phyloP scores from a whole-genome alignment of 176 grass and related monocot species.

The Phoenix roebelenii region DNA sequence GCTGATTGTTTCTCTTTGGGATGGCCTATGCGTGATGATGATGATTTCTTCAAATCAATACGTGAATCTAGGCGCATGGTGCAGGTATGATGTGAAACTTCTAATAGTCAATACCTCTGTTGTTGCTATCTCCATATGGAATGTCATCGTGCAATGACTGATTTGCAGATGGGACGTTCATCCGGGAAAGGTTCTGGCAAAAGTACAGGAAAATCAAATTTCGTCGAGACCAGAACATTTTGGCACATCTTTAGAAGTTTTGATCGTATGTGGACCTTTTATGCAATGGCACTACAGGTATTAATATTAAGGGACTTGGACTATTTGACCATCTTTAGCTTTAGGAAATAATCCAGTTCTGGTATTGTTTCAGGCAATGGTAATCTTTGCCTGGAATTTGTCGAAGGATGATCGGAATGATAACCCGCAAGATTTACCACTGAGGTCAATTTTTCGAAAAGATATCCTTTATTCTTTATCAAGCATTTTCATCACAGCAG shows the following conservation, averaged over 20 bases:
- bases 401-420: too few relatives aligned
- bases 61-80: slow-evolving; percentile 37
- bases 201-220: slow-evolving; percentile 84
- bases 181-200: slow-evolving; percentile 39
- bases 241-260: slow-evolving; percentile 97
- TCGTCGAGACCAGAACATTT: slow-evolving; percentile 93
- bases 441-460: slow-evolving; percentile 55
- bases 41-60: slow-evolving; percentile 84
- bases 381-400: slow-evolving; percentile 66
- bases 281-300: slow-evolving; percentile 83
- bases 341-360: slow-evolving; percentile 1
- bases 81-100: slow-evolving; percentile 31
- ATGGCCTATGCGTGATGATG: slow-evolving; percentile 97
- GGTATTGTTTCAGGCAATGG: slow-evolving; percentile 57
- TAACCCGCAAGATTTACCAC: slow-evolving; percentile 11
- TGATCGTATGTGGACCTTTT: slow-evolving; percentile 98
- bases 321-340: neutral
- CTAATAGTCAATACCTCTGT: slow-evolving; percentile 15
- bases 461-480: slow-evolving; percentile 72
- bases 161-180: slow-evolving; percentile 47
- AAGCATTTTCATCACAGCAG: slow-evolving; percentile 86
- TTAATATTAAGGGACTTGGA: neutral
- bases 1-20: slow-evolving; percentile 84
- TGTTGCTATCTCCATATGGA: slow-evolving; percentile 16
- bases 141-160: slow-evolving; percentile 9